Conservation (phyloP, 1,139 yeast genomes). For the Scheffersomyces insectosa region DNA sequence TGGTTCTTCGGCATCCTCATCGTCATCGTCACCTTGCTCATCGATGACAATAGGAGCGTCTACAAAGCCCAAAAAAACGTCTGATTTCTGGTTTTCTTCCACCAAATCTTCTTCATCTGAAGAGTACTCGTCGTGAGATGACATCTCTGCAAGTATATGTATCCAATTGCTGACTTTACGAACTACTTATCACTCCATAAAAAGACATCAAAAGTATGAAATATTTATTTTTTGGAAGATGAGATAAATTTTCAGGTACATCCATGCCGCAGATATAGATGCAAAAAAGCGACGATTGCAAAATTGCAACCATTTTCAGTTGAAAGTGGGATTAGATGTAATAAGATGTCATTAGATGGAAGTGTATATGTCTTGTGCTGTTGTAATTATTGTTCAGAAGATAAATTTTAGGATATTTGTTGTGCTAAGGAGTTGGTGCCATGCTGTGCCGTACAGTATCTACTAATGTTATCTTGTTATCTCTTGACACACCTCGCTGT, state of each 20-base stretch:
- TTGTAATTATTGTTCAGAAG: neutral
- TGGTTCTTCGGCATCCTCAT: constrained; percentile 44
- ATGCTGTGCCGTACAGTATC: neutral
- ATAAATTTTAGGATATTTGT: neutral
- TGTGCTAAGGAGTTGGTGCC: neutral
- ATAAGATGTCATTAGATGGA: no score
- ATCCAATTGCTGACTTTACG: no score
- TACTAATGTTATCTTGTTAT: no score
- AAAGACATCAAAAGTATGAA: no score
- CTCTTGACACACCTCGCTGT: no score
- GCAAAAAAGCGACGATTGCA: no score
- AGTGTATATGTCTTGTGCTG: no score
- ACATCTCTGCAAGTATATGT: constrained; percentile 14
- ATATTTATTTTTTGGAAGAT: no score
- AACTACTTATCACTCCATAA: no score
- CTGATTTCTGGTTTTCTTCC: constrained; percentile 22
- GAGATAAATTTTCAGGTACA: no score
- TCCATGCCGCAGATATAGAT: no score
- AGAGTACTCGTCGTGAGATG: constrained; percentile 41
- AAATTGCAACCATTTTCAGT: neutral
- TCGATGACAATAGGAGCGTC: constrained; percentile 45
- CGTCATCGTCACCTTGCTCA: constrained; percentile 17
- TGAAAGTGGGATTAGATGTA: neutral
- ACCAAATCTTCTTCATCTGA: constrained; percentile 42
- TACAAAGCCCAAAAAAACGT: constrained; percentile 61